Conservation (phyloP, 495 filamentous ascomycete genomes). For the Neurospora sp. region DNA sequence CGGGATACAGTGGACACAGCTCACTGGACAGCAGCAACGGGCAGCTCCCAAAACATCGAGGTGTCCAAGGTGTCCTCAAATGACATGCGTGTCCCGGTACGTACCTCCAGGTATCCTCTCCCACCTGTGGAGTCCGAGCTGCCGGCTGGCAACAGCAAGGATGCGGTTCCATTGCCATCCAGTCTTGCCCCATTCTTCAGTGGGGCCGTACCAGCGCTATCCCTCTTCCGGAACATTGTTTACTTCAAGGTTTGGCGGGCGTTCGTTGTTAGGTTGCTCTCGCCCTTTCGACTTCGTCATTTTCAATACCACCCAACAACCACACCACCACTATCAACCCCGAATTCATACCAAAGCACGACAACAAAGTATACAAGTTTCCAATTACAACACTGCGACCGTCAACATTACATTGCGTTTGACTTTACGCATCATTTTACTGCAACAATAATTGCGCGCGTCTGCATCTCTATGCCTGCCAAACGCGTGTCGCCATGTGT, state of each 20-base stretch:
- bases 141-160: not conserved
- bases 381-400: not conserved
- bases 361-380: not conserved
- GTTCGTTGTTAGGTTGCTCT: not conserved
- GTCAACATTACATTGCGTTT: not conserved
- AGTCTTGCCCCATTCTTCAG: not conserved
- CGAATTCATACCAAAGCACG: not conserved
- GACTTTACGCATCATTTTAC: not conserved
- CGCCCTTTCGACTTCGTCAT: not conserved
- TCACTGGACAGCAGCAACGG: not conserved
- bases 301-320: not conserved
- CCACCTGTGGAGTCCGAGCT: not conserved
- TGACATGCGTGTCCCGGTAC: not conserved
- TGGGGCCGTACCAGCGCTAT: slow-evolving; percentile 4
- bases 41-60: not conserved
- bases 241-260: slow-evolving; percentile 13
- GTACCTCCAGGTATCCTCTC: not conserved
- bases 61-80: slow-evolving; percentile 17
- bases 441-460: not conserved
- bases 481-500: slow-evolving; percentile 27
- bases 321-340: not conserved
- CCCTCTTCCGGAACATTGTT: slow-evolving; percentile 23
- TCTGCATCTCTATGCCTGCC: slow-evolving; percentile 15
- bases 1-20: not conserved
- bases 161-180: not conserved